Percentiles rank a stretch among this genome's conserved stretches.
These are phyloP conservation scores for Russula earlei DNA, from an alignment of 768 basidiomycete species.

Conservation along the genomic window DNA sequence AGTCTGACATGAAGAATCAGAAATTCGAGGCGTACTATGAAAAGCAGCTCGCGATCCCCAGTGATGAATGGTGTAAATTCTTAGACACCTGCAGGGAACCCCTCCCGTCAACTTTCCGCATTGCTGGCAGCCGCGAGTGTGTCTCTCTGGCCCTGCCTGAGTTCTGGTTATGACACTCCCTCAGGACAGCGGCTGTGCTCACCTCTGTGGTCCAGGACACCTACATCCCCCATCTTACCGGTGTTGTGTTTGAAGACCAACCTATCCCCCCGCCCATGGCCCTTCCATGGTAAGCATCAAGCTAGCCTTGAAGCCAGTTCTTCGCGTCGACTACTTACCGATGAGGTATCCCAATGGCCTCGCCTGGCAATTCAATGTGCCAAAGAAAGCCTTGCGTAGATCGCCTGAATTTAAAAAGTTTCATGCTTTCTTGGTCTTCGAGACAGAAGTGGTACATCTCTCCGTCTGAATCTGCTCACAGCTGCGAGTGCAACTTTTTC, in stretches of 20 bases:
- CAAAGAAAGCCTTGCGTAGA: conserved; percentile 81
- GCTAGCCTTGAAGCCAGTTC: not conserved
- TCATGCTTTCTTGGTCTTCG: conserved; percentile 92
- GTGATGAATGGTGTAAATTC: conserved; percentile 73
- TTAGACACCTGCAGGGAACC: conserved; percentile 55
- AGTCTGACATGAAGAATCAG: conserved; percentile 59
- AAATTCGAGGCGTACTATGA: conserved; percentile 61
- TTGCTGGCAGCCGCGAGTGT: conserved; percentile 82
- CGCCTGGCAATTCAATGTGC: conserved; percentile 93
- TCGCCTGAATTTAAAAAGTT: conserved; percentile 88
- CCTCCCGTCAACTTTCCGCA: conserved; percentile 89
- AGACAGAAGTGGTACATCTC: conserved; percentile 84
- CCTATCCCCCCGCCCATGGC: conserved; percentile 69
- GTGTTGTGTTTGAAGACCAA: conserved; percentile 69
- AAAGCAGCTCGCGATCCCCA: conserved; percentile 60
- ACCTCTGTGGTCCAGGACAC: conserved; percentile 68
- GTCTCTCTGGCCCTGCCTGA: conserved; percentile 22
- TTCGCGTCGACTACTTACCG: conserved; percentile 1
- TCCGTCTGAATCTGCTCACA: not conserved
- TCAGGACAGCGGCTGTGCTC: conserved; percentile 59
- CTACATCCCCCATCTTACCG: conserved; percentile 68
- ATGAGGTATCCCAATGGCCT: conserved; percentile 88
- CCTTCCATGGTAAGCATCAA: conserved; percentile 61
- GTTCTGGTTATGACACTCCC: not conserved
- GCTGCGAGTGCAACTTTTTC: not conserved